Percentiles rank a stretch among this genome's conserved stretches.
phyloP scores from a whole-genome alignment of 73 alveolate genomes.

The Paramecium caudatum region DNA sequence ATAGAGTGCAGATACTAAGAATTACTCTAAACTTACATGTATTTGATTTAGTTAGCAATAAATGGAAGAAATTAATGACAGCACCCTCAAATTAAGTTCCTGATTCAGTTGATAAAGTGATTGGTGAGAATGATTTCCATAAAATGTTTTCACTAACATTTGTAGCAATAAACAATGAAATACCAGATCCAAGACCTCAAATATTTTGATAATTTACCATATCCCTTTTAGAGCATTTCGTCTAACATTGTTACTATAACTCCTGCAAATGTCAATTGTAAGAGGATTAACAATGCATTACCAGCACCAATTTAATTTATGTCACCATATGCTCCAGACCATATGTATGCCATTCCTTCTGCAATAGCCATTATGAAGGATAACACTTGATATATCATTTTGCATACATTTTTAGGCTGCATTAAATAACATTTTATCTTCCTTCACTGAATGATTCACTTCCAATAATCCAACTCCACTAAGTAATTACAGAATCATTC shows the following conservation, averaged over 20 bases:
- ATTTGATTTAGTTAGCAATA: constrained; percentile 95
- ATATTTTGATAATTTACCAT: constrained; percentile 99
- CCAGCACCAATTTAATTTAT: constrained; percentile 92
- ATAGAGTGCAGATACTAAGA: constrained; percentile 85
- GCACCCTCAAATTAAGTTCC: constrained; percentile 99
- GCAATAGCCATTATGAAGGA: constrained; percentile 84
- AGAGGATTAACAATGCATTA: constrained; percentile 95
- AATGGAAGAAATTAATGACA: constrained; percentile 98
- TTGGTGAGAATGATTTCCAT: constrained; percentile 99
- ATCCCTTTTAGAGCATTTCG: constrained; percentile 91
- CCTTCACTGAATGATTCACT: constrained; percentile 68
- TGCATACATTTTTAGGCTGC: constrained; percentile 76
- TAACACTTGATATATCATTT: constrained; percentile 20
- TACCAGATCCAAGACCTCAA: constrained; percentile 99
- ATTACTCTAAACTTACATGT: constrained; percentile 53
- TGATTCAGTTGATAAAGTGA: constrained; percentile 97
- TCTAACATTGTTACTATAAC: constrained; percentile 97
- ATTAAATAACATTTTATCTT: constrained; percentile 64
- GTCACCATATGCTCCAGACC: constrained; percentile 99
- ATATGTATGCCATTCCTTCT: constrained; percentile 99
- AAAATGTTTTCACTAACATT: constrained; percentile 99
- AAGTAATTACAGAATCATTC: constrained; percentile 70
- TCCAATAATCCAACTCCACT: constrained; percentile 71
- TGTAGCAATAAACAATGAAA: constrained; percentile 99
- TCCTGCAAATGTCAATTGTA: constrained; percentile 99